A percentile compares a stretch with the other conserved stretches of the same genome.
These are phyloP conservation scores for Ophiostoma tasmaniense DNA, from an alignment of 2,329 filamentous ascomycete species.

Conservation along the genomic window DNA sequence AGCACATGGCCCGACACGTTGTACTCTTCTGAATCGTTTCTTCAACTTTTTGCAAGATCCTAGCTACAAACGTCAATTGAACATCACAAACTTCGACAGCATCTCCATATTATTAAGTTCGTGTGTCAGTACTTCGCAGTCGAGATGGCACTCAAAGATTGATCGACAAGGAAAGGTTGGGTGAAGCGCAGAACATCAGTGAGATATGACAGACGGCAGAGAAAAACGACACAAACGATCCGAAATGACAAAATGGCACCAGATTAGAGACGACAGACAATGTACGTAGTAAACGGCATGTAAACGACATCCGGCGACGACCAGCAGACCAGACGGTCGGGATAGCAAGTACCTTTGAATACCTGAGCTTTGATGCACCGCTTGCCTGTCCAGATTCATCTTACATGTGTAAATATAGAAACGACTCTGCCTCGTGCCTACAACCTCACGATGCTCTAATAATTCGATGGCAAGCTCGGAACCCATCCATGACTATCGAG, in stretches of 20 bases:
- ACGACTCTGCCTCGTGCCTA: background rate
- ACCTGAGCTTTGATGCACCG: background rate
- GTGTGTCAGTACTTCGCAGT: background rate
- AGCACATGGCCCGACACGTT: background rate
- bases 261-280: background rate
- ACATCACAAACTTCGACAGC: background rate
- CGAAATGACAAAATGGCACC: background rate
- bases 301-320: background rate
- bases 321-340: background rate
- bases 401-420: background rate
- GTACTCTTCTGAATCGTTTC: background rate
- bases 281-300: background rate
- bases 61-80: background rate
- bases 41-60: background rate
- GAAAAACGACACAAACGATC: background rate
- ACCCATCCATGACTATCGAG: background rate
- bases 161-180: background rate
- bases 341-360: background rate
- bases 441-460: background rate
- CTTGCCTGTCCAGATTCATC: background rate
- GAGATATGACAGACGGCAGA: background rate
- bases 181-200: background rate
- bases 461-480: background rate
- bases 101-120: background rate
- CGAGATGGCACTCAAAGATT: background rate